Conservation (phyloP, 805 yeast species). For the Yarrowia alimentaria region DNA sequence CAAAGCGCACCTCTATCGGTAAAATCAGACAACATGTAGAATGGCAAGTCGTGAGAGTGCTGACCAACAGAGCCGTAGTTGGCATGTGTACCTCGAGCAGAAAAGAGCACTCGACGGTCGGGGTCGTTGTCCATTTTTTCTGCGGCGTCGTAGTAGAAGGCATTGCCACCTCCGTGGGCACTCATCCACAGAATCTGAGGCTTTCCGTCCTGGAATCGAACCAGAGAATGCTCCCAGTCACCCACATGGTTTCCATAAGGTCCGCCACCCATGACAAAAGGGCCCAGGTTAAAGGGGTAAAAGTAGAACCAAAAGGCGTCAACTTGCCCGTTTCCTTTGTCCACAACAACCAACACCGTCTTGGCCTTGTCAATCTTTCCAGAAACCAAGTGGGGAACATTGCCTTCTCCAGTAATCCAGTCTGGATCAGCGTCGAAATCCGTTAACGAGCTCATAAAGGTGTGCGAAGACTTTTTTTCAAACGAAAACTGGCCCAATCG, state of each 20-base stretch:
- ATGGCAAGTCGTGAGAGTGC: conserved; percentile 93
- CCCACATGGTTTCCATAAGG: conserved; percentile 98
- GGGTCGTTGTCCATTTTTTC: conserved; percentile 55
- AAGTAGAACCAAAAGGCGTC: conserved; percentile 97
- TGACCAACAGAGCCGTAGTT: conserved; percentile 95
- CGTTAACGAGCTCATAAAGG: conserved; percentile 62
- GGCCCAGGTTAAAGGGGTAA: conserved; percentile 91
- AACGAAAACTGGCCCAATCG: conserved; percentile 30
- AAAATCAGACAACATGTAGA: conserved; percentile 83
- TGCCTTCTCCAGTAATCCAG: conserved; percentile 76
- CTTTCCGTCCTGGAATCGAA: conserved; percentile 73
- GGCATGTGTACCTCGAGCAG: conserved; percentile 96
- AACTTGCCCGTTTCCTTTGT: conserved; percentile 91
- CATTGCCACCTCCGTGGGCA: conserved; percentile 97
- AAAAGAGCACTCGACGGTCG: conserved; percentile 71
- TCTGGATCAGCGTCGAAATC: conserved; percentile 74
- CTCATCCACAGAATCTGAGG: conserved; percentile 94
- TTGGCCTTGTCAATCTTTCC: conserved; percentile 78
- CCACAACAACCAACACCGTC: conserved; percentile 76
- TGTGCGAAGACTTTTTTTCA: conserved; percentile 36
- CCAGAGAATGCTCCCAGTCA: conserved; percentile 96
- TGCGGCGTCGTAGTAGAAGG: conserved; percentile 71
- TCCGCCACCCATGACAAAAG: conserved; percentile 95
- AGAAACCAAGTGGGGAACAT: conserved; percentile 65
- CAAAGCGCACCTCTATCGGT: conserved; percentile 94